A percentile compares a stretch with the other conserved stretches of the same genome.
phyloP scores from a whole-genome alignment of 2,329 filamentous ascomycete species.

The Zasmidium cellare region DNA sequence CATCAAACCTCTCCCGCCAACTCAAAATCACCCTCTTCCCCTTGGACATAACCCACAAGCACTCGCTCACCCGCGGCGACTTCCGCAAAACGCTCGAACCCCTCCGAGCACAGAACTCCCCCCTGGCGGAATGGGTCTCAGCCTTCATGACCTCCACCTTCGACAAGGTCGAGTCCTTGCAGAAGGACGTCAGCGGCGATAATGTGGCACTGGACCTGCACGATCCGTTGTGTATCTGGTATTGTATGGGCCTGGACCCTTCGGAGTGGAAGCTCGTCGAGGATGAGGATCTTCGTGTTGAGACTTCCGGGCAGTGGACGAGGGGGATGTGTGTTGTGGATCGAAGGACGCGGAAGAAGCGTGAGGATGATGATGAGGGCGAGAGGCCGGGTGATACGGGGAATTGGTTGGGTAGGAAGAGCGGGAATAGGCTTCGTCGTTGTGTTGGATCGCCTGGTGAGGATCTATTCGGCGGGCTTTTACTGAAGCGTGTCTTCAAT shows the following conservation, averaged over 20 bases:
- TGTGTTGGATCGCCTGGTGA: conserved; percentile 69
- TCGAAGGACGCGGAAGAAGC: conserved; percentile 61
- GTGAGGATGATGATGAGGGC: conserved; percentile 47
- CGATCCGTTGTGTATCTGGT: conserved; percentile 45
- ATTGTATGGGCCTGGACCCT: conserved; percentile 29
- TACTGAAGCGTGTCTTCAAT: conserved; percentile 30
- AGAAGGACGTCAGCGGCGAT: conserved; percentile 36
- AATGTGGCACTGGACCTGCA: conserved; percentile 46
- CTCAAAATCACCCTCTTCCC: conserved; percentile 51
- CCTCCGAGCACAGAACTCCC: conserved; percentile 36
- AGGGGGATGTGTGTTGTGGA: conserved; percentile 84
- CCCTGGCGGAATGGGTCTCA: conserved; percentile 47
- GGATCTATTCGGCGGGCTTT: conserved; percentile 42
- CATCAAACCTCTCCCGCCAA: conserved; percentile 39
- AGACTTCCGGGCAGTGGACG: conserved; percentile 92
- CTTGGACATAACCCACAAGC: conserved; percentile 49
- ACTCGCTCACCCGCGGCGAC: conserved; percentile 42
- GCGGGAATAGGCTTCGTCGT: conserved; percentile 78
- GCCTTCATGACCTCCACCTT: conserved; percentile 50
- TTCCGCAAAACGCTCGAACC: conserved; percentile 35
- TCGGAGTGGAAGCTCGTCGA: conserved; percentile 38
- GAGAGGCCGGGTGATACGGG: conserved; percentile 69
- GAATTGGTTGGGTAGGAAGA: conserved; percentile 71
- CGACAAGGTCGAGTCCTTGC: conserved; percentile 44
- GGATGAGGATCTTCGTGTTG: conserved; percentile 81